Conservation (phyloP, 805 yeast genomes). For the Candida sanyiensis region DNA sequence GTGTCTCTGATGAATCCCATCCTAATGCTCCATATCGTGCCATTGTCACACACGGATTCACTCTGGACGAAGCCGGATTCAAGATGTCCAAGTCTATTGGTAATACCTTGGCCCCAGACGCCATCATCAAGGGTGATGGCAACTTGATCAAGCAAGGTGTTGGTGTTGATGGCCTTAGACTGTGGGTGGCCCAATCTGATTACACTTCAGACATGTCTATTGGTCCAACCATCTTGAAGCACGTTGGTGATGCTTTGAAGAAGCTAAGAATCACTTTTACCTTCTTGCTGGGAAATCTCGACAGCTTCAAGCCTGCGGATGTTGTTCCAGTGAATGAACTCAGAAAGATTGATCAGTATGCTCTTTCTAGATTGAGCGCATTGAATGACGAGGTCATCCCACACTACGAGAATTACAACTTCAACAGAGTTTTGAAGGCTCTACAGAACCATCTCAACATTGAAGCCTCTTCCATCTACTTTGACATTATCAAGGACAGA, state of each 20-base stretch:
- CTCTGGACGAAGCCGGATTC: slow-evolving; percentile 74
- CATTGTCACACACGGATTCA: slow-evolving; percentile 90
- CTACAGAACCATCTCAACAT: slow-evolving; percentile 68
- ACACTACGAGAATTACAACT: slow-evolving; percentile 55
- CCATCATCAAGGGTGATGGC: slow-evolving; percentile 58
- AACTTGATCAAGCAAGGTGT: slow-evolving; percentile 45
- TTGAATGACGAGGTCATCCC: slow-evolving; percentile 38
- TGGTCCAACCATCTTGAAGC: slow-evolving; percentile 63
- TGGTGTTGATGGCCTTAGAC: slow-evolving; percentile 87
- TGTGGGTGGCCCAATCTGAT: slow-evolving; percentile 87
- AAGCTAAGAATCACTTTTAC: slow-evolving; percentile 78
- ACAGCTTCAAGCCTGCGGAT: slow-evolving; percentile 31
- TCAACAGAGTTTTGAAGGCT: slow-evolving; percentile 61
- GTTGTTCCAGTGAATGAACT: slow-evolving; percentile 36
- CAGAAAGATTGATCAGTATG: slow-evolving; percentile 52
- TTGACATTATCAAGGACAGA: slow-evolving; percentile 80
- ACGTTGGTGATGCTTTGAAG: slow-evolving; percentile 75
- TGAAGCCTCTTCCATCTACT: slow-evolving; percentile 75
- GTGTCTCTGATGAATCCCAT: slow-evolving; percentile 26
- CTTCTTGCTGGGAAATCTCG: slow-evolving; percentile 75
- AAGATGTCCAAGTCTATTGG: slow-evolving; percentile 96
- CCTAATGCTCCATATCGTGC: slow-evolving; percentile 59
- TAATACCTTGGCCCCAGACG: slow-evolving; percentile 65
- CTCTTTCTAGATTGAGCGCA: slow-evolving; percentile 47
- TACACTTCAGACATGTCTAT: slow-evolving; percentile 75